Conservation (phyloP, 257 asterid species). For the Salvia miltiorrhiza region DNA sequence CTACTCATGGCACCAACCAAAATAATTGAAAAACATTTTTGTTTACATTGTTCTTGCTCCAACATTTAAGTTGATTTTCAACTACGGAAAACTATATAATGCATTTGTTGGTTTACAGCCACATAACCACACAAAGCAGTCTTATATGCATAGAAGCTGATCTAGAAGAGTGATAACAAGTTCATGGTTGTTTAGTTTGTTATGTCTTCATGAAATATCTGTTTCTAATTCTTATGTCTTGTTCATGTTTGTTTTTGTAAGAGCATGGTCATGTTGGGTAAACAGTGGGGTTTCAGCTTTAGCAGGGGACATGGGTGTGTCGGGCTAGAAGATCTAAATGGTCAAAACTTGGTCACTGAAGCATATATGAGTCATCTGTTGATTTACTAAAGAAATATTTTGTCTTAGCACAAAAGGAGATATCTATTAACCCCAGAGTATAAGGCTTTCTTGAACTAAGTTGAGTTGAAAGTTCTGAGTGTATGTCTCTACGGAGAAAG, state of each 20-base stretch:
- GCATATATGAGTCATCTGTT: not conserved
- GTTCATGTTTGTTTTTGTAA: not conserved
- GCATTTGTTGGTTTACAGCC: not conserved
- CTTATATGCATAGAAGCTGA: not conserved
- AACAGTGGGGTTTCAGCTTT: no score
- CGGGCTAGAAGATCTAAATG: no score
- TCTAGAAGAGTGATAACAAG: not conserved
- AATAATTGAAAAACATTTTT: not conserved
- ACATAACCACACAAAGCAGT: not conserved
- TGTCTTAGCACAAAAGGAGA: conserved; percentile 3
- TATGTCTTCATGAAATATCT: not conserved
- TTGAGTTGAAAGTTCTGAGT: not conserved
- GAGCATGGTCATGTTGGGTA: not conserved
- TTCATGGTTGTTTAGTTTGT: not conserved
- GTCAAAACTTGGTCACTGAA: not conserved
- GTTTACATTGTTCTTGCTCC: not conserved
- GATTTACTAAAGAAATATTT: not conserved
- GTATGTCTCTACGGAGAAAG: not conserved
- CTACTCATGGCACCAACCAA: no score
- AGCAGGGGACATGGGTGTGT: no score
- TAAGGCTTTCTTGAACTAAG: not conserved
- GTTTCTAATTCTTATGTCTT: not conserved
- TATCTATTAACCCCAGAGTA: not conserved
- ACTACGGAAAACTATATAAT: not conserved
- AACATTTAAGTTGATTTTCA: conserved; percentile 2